These are phyloP conservation scores for Ambrosiella xylebori DNA, from an alignment of 2,329 filamentous ascomycete species.

Conservation along the genomic window DNA sequence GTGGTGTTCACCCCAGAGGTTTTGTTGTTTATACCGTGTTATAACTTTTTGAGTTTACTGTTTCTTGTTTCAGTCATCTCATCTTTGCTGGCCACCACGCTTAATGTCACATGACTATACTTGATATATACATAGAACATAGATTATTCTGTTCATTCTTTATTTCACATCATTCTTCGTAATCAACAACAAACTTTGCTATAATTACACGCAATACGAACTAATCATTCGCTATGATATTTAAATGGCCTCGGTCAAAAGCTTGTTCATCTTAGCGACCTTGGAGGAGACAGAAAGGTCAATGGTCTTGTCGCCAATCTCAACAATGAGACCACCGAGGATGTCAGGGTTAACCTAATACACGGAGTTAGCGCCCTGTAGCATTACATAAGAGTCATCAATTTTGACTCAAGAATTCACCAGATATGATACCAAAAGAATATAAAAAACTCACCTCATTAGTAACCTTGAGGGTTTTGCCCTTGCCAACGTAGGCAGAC, in stretches of 20 bases:
- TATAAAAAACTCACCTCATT: slow-evolving; percentile 43
- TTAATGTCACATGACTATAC: neutral
- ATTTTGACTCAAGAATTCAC: no score
- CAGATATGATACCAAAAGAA: no score
- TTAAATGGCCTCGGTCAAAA: slow-evolving; percentile 92
- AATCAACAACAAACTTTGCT: neutral
- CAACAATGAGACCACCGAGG: slow-evolving; percentile 81
- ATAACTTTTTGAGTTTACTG: neutral
- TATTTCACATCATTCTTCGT: neutral
- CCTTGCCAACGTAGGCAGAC: slow-evolving; percentile 70
- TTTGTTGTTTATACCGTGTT: neutral
- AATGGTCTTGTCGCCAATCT: slow-evolving; percentile 94
- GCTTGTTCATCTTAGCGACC: slow-evolving; percentile 98
- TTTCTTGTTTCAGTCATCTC: neutral
- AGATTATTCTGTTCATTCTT: no score
- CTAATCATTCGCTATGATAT: slow-evolving; percentile 19
- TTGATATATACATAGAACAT: neutral
- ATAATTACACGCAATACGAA: neutral
- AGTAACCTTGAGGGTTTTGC: slow-evolving; percentile 96
- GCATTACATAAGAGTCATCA: neutral
- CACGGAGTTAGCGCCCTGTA: slow-evolving; percentile 13
- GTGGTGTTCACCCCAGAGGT: neutral
- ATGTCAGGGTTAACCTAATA: slow-evolving; percentile 84
- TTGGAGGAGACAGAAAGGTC: slow-evolving; percentile 90
- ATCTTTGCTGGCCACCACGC: neutral